Evolutionary conservation across 257 asterid genomes (phyloP).

Genomic region (Gentiana straminea): DNA sequence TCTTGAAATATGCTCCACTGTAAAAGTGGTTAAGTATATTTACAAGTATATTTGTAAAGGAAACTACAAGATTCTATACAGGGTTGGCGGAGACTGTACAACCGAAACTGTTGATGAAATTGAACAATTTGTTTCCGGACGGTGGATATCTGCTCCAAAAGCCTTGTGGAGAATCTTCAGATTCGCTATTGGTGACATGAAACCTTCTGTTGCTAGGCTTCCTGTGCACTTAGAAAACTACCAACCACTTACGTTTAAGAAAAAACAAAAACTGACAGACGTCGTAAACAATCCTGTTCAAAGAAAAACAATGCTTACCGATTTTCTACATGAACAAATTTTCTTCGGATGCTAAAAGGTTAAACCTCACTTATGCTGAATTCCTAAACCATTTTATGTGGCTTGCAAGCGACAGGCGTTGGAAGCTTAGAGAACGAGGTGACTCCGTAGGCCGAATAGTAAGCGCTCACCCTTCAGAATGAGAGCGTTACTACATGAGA

Average conservation of each 20-base stretch:
- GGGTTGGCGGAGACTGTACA: no score
- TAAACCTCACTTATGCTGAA: not conserved
- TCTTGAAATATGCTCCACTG: not conserved
- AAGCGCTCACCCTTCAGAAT: not conserved
- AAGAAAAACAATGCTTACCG: not conserved
- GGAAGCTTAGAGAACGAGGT: no score
- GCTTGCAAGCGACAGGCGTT: not conserved
- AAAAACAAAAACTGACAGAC: not conserved
- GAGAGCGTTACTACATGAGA: not conserved
- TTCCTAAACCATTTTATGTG: not conserved
- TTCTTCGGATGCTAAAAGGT: not conserved
- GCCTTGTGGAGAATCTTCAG: not conserved
- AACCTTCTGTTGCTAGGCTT: not conserved
- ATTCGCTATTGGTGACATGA: not conserved
- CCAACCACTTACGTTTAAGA: not conserved
- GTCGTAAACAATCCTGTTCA: not conserved
- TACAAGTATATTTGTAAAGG: slow-evolving; percentile 6
- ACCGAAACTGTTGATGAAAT: not conserved
- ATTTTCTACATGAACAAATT: not conserved
- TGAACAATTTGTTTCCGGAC: not conserved
- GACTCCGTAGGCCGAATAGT: no score
- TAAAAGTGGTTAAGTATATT: not conserved
- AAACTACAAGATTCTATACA: not conserved
- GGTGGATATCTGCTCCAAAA: not conserved
- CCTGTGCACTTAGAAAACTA: not conserved